Percentiles rank a stretch among this genome's conserved stretches.
Conservation (phyloP, 257 asterid species). For the Ligustrum vulgare region DNA sequence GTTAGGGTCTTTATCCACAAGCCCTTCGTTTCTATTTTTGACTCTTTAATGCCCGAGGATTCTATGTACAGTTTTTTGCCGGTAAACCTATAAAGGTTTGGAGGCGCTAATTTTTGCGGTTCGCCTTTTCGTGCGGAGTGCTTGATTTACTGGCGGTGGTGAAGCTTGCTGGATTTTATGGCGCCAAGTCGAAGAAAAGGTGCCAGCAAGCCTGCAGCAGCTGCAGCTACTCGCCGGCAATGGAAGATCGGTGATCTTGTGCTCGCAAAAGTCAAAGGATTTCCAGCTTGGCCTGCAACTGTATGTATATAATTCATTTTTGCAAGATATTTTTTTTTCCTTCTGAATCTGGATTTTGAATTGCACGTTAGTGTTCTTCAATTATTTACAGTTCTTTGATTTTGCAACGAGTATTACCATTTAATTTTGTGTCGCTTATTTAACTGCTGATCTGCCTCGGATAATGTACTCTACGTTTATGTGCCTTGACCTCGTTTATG, state of each 20-base stretch:
- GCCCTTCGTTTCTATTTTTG: constrained; percentile 13
- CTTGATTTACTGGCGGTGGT: constrained; percentile 24
- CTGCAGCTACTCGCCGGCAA: constrained; percentile 66
- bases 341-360: constrained; percentile 1
- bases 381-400: constrained; percentile 10
- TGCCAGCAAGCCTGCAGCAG: constrained; percentile 40
- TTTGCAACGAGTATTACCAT: constrained; percentile 7
- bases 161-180: constrained; percentile 41
- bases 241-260: constrained; percentile 93
- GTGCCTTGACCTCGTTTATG: not conserved
- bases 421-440: not conserved
- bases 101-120: constrained; percentile 19
- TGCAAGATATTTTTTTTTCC: not conserved
- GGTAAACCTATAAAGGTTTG: constrained; percentile 23
- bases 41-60: constrained; percentile 52
- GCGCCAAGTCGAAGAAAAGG: constrained; percentile 82
- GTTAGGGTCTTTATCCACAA: constrained; percentile 17
- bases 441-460: constrained; percentile 27
- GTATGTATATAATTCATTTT: constrained; percentile 33
- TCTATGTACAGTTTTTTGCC: constrained; percentile 9
- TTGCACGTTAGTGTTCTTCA: constrained; percentile 2
- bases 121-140: constrained; percentile 13
- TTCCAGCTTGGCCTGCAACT: constrained; percentile 94
- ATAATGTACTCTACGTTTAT: constrained; percentile 1
- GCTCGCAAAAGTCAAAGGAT: constrained; percentile 92